Evolutionary conservation across 2,329 filamentous ascomycete species (phyloP), one percentile per base, ranked within the genome.

Genomic region (Aspergillus awamori): DNA sequence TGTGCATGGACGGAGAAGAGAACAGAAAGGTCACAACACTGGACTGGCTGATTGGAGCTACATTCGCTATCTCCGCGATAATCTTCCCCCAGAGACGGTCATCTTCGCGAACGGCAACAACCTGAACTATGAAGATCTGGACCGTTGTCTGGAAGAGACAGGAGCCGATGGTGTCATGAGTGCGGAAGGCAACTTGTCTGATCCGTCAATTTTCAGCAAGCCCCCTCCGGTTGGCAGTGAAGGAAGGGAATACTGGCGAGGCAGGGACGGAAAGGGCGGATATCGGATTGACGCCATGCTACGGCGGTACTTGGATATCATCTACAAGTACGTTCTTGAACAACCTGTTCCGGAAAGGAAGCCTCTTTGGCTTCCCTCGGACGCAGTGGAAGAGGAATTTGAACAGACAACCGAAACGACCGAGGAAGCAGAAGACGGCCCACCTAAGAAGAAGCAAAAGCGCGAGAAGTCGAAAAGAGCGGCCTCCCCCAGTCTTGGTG

Each of bases 31-130:
- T 0, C 95, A 99, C 74, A 86, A 96, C 71, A 99, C 95, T 0
- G 95, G 95, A 0, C 69, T 98, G 38, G 95, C 95, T 4, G 93
- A 99, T 77, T 99, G 95, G 95, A 81, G 80, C n/a, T 86, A 90
- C 71, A 88, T 99, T 59, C 85, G 88, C 4, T 94, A 91, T 72
- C 78, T 99, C 65, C 84, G 95, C 53, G 91, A 97, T 10, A 90
- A 89, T 63, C 79, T 99, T 30, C 94, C 94, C 0, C 80, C 84
- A 1, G 93, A 97, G 52, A 96, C 93, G 7, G 95, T 99, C 24
- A 86, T 99, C 2, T 98, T 99, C 73, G 95, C 95, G 3, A 99
- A 99, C 75, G 95, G 95, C 11, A 99, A 99, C 72, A 89, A 97
- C 38, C 80, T 99, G 61, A 89, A 91, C 74, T 84, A 89, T 61